These are phyloP conservation scores for Moringa oleifera DNA, from an alignment of 345 rosid genomes.

Conservation along the genomic window DNA sequence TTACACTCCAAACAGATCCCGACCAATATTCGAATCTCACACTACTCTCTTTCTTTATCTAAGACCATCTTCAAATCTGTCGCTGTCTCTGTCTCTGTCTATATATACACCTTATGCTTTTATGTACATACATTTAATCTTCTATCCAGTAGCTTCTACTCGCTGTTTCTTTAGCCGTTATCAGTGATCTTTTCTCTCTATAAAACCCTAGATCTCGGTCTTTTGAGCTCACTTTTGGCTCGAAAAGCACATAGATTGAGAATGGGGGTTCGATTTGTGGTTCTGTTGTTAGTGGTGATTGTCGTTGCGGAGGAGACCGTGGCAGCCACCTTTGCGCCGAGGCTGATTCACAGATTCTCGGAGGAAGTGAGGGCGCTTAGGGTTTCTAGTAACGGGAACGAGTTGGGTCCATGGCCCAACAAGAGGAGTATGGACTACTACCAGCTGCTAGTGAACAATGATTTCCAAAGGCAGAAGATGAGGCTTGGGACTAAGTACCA, in stretches of 20 bases:
- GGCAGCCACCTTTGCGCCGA: constrained; percentile 39
- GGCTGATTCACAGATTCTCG: constrained; percentile 79
- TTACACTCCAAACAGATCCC: no score
- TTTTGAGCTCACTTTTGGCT: constrained; percentile 2
- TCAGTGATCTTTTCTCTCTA: not conserved
- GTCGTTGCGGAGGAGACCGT: constrained; percentile 9
- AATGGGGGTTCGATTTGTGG: constrained; percentile 29
- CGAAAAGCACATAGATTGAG: constrained; percentile 18
- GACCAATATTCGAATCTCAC: no score
- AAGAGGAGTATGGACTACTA: constrained; percentile 58
- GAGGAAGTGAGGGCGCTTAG: constrained; percentile 48
- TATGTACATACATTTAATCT: no score
- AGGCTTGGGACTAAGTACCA: constrained; percentile 54
- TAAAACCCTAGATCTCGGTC: constrained; percentile 20
- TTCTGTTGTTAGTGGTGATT: constrained; percentile 15
- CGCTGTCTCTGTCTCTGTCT: no score
- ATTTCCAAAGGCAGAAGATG: constrained; percentile 66
- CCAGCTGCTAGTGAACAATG: constrained; percentile 40
- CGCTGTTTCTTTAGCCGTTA: not conserved
- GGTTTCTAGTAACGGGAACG: constrained; percentile 18
- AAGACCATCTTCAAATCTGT: no score
- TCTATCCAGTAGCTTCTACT: no score
- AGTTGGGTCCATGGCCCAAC: constrained; percentile 38
- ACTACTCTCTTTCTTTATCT: no score
- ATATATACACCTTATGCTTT: no score